phyloP scores from a whole-genome alignment of 2,329 filamentous ascomycete genomes.

The Sordariomycetes sp. region DNA sequence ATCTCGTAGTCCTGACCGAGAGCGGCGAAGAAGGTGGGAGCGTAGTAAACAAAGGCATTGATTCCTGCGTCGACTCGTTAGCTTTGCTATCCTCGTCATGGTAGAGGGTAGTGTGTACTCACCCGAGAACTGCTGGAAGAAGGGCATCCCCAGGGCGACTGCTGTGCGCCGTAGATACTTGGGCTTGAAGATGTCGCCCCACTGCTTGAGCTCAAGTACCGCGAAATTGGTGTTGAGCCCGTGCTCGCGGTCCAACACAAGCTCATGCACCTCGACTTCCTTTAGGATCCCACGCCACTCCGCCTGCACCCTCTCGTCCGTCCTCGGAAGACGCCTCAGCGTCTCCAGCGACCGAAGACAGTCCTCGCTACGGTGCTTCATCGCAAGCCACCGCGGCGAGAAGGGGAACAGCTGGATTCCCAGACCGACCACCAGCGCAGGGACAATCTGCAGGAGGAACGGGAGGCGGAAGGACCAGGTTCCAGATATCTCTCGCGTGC shows the following conservation, averaged over 20 bases:
- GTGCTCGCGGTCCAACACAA: conserved; percentile 15
- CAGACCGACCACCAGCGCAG: conserved; percentile 20
- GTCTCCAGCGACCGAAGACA: conserved; percentile 20
- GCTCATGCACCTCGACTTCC: conserved; percentile 30
- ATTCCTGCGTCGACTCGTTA: conserved; percentile 8
- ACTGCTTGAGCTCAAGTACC: conserved; percentile 25
- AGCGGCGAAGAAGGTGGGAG: conserved; percentile 12
- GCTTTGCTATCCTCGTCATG: background rate
- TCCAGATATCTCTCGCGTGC: conserved; percentile 25
- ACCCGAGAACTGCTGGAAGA: conserved; percentile 27
- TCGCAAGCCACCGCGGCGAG: conserved; percentile 29
- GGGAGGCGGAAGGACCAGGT: conserved; percentile 31
- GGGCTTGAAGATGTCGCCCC: conserved; percentile 31
- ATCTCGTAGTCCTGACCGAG: conserved; percentile 14
- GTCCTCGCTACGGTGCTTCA: conserved; percentile 22
- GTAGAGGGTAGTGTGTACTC: background rate
- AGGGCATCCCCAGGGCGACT: conserved; percentile 24
- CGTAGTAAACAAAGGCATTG: conserved; percentile 14
- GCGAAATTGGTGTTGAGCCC: background rate
- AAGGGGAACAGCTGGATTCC: conserved; percentile 31
- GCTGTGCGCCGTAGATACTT: conserved; percentile 26
- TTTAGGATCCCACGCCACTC: conserved; percentile 35
- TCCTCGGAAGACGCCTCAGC: conserved; percentile 24
- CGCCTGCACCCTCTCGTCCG: conserved; percentile 25
- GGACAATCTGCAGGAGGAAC: conserved; percentile 29